Evolutionary conservation across 495 filamentous ascomycete species (phyloP), one percentile per base, ranked within the genome.

Genomic region (Letharia columbiana): DNA sequence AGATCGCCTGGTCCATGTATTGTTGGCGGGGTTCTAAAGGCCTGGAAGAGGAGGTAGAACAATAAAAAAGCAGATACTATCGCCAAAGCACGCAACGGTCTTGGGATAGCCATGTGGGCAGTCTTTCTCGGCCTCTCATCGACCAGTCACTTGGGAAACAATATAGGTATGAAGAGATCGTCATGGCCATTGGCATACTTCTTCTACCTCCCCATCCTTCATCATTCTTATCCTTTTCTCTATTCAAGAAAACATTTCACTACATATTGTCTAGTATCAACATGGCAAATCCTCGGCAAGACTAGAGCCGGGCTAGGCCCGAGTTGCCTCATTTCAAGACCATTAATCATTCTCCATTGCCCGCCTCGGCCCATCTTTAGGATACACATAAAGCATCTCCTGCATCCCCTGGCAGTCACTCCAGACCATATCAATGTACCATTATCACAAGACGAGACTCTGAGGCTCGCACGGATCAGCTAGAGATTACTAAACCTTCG

Each of bases 61-160:
- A 88, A 86, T 58, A 95, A 77, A 52, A 88, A 72, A 66, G 89
- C 78, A 68, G 87, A 87, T 62, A 86, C 79, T 69, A 89, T 82
- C 69, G 81, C 89, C 73, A 96, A 80, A 70, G 90, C 85, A 74
- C 91, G 87, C 73, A 94, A 87, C 39, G 90, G 88, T 80, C 85
- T 87, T 72, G 91, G 87, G 74, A 95, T 80, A 72, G 88, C 89
- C 91, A 96, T 96, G 54, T 47, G 42, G 31, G 40, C 31, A 58
- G 42, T 40, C 42, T 33, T 37, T 42, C 42, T 59, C 13, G 63
- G 28, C 54, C 41, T 58, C 64, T 45, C 42, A 28, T 56, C 39
- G 17, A 33, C 57, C 57, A 31, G 57, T 42, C 59, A 52, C 11
- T n/a, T 54, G 4, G 18, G 35, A 49, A 37, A 35, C 11, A 17